Percentiles rank a stretch among this genome's conserved stretches.
Conservation (phyloP, 495 filamentous ascomycete species). For the Diplogelasinospora grovesii region DNA sequence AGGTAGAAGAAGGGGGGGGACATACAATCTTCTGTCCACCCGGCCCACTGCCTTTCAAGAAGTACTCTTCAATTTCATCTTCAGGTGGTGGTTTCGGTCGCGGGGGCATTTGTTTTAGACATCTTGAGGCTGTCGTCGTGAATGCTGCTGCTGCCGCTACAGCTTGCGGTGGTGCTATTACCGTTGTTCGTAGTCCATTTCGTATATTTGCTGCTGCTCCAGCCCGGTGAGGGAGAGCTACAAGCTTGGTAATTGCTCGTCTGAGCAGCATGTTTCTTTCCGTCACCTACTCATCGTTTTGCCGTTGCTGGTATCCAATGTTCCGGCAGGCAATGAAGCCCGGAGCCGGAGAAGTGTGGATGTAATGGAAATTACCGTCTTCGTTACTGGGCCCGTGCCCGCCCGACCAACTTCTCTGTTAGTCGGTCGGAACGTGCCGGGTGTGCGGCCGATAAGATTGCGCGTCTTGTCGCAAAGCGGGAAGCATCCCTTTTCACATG, state of each 20-base stretch:
- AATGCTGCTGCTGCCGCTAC: conserved; percentile 5
- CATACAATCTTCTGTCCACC: conserved; percentile 89
- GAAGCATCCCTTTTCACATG: too few species aligned
- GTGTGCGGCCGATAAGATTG: too few species aligned
- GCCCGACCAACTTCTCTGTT: too few species aligned
- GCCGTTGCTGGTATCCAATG: background rate
- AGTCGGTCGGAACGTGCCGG: too few species aligned
- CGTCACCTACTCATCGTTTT: background rate
- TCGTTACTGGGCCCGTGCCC: too few species aligned
- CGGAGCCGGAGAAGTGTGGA: too few species aligned
- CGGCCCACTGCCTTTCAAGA: conserved; percentile 86
- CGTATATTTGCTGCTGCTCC: too few species aligned
- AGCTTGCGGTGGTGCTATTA: too few species aligned
- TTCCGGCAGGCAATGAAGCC: background rate
- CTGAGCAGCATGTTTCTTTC: background rate
- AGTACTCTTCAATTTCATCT: conserved; percentile 70
- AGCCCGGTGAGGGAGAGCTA: too few species aligned
- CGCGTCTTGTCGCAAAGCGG: too few species aligned
- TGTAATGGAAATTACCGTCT: too few species aligned
- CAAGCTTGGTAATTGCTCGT: background rate
- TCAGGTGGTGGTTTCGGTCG: conserved; percentile 66
- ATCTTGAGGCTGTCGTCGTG: conserved; percentile 4
- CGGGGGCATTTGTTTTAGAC: conserved; percentile 52
- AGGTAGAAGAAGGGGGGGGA: conserved; percentile 4
- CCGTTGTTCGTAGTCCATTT: too few species aligned